Evolutionary conservation across 2,329 filamentous ascomycete genomes (phyloP), one percentile per base, ranked within the genome.

Genomic region (Aspergillus japonicus): DNA sequence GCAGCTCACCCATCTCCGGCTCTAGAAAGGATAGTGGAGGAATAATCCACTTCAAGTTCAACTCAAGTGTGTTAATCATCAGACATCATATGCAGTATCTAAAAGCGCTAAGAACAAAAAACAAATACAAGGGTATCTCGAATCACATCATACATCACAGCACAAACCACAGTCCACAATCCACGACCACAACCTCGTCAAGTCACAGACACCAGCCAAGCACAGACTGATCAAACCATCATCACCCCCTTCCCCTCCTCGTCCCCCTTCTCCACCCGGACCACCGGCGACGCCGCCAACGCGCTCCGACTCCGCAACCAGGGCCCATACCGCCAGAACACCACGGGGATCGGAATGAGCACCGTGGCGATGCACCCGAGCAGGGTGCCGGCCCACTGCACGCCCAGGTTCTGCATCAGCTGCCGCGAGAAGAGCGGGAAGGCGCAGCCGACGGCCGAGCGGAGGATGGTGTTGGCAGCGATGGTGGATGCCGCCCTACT

Each of bases 391-490:
- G 75, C 74, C 75, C 75, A 77, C 51, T 77, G 74, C 2, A 77
- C 68, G 1, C 73, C 72, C 7, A 77, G 52, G n/a, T 72, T 73
- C 24, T 69, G 47, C 56, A 78, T 77, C 74, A 78, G 74, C 57
- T 77, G 75, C 5, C 64, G 69, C 0, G 75, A 69, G 58, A 77
- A 78, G 2, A 78, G 66, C 1, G 76, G 75, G 35, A 78, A 78
- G 3, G 69, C 66, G n/a, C 75, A 73, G 12, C 71, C 75, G 0
- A 77, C 65, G 0, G 69, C 63, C 0, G 75, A 77, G 4, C 75
- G 74, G n/a, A 77, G 68, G 24, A 77, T 75, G 0, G 75, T 77
- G 48, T 77, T 77, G 3, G 75, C 74, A 1, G 76, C 75, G 16
- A 78, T 73, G 0, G 74, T 69, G 16, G 75, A 78, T 4, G 76